Percentiles rank a stretch among this genome's conserved stretches.
Evolutionary conservation across 2,329 filamentous ascomycete species (phyloP).

Genomic region (Arachnomyces sp.): DNA sequence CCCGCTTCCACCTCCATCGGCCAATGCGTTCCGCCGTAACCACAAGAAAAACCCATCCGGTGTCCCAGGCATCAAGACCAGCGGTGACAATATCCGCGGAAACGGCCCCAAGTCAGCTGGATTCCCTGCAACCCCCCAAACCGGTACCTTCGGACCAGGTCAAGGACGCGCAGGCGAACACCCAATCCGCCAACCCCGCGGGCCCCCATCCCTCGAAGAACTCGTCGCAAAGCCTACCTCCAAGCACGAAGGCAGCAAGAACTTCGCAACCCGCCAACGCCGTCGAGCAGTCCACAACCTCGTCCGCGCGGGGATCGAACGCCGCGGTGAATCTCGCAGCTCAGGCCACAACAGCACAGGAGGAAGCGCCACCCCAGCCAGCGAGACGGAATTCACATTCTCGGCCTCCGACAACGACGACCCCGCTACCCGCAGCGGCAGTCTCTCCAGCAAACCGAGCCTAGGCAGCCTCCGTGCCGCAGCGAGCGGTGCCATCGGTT

Average conservation of each 20-base stretch:
- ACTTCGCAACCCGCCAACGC: constrained; percentile 87
- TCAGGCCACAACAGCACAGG: constrained; percentile 54
- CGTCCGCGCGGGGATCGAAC: constrained; percentile 78
- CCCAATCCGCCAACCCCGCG: constrained; percentile 83
- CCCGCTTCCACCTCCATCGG: constrained; percentile 77
- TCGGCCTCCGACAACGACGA: constrained; percentile 64
- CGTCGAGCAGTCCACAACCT: constrained; percentile 87
- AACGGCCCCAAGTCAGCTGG: constrained; percentile 68
- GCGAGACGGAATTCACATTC: constrained; percentile 64
- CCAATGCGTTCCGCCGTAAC: constrained; percentile 83
- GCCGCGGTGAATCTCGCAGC: constrained; percentile 61
- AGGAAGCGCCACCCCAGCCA: constrained; percentile 81
- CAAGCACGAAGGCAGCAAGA: constrained; percentile 91
- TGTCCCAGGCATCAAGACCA: constrained; percentile 41
- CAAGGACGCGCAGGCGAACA: constrained; percentile 91
- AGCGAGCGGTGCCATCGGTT: constrained; percentile 78
- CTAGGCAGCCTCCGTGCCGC: constrained; percentile 67
- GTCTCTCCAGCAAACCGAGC: constrained; percentile 67
- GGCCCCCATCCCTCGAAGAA: constrained; percentile 85
- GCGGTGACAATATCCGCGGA: constrained; percentile 42
- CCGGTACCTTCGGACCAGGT: constrained; percentile 83
- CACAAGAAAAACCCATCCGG: constrained; percentile 86
- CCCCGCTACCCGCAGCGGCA: constrained; percentile 63
- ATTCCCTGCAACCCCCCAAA: constrained; percentile 71
- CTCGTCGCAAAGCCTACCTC: constrained; percentile 80